Percentiles rank a stretch among this genome's conserved stretches.
phyloP scores from a whole-genome alignment of 176 grass and related monocot species.

The Raddia guianensis region DNA sequence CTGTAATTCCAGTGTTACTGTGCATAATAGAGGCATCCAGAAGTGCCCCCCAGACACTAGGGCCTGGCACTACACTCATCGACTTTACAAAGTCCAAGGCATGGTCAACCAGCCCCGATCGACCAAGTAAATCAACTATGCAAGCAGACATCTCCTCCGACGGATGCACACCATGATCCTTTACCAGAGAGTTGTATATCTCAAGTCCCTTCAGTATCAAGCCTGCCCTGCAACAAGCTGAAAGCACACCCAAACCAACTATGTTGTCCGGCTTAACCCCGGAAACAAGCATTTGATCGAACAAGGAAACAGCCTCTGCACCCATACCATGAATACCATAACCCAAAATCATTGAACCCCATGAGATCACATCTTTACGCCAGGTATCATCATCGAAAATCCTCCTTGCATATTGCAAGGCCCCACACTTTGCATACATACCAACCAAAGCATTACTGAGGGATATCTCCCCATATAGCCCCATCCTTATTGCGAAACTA shows the following conservation, averaged over 20 bases:
- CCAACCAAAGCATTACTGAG: slow-evolving; percentile 73
- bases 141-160: slow-evolving; percentile 71
- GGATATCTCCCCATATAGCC: slow-evolving; percentile 30
- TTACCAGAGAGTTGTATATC: slow-evolving; percentile 56
- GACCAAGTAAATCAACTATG: slow-evolving; percentile 61
- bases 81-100: slow-evolving; percentile 67
- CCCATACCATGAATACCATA: slow-evolving; percentile 68
- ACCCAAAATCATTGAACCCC: slow-evolving; percentile 60
- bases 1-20: slow-evolving; percentile 52
- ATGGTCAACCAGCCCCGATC: slow-evolving; percentile 49
- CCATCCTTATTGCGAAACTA: slow-evolving; percentile 42
- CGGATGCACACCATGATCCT: slow-evolving; percentile 56
- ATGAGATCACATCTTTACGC: slow-evolving; percentile 71
- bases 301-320: slow-evolving; percentile 55
- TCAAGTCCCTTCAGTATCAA: slow-evolving; percentile 58
- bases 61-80: slow-evolving; percentile 48
- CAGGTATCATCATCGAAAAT: slow-evolving; percentile 61
- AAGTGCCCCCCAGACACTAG: slow-evolving; percentile 76
- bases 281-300: slow-evolving; percentile 55
- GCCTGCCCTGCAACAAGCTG: slow-evolving; percentile 54
- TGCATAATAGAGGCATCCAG: slow-evolving; percentile 61
- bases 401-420: slow-evolving; percentile 51
- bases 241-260: slow-evolving; percentile 58
- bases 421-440: slow-evolving; percentile 62
- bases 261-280: slow-evolving; percentile 62